A percentile compares a stretch with the other conserved stretches of the same genome.
These are phyloP conservation scores for Oryza rufipogon DNA, from an alignment of 176 grass and related monocot species.

Conservation along the genomic window DNA sequence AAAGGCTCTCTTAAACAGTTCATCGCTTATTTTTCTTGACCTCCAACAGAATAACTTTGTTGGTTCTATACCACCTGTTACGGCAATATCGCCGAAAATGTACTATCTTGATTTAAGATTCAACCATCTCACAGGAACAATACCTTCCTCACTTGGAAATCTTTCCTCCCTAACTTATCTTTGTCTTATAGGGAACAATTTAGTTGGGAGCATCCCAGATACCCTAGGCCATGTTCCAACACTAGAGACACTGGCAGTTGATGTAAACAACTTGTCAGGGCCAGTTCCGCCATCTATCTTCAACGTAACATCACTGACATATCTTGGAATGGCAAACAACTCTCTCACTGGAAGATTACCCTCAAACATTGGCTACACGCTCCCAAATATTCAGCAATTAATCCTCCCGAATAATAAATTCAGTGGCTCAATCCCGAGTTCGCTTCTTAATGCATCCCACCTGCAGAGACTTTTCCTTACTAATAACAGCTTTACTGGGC, in stretches of 20 bases:
- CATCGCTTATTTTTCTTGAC: background rate
- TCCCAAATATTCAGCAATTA: conserved; percentile 35
- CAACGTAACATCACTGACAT: conserved; percentile 37
- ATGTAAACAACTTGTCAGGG: conserved; percentile 41
- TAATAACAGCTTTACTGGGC: conserved; percentile 14
- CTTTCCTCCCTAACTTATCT: conserved; percentile 25
- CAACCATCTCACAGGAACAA: conserved; percentile 42
- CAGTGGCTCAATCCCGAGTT: conserved; percentile 43
- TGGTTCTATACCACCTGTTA: background rate
- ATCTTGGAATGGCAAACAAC: conserved; percentile 38
- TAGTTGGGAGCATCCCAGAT: conserved; percentile 50
- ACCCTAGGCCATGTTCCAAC: conserved; percentile 20
- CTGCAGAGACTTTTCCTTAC: background rate
- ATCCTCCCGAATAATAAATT: conserved; percentile 13
- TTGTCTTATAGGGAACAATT: background rate
- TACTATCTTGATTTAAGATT: background rate
- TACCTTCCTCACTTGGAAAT: conserved; percentile 49
- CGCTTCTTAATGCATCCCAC: conserved; percentile 33
- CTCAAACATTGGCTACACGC: conserved; percentile 33
- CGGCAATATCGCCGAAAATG: background rate
- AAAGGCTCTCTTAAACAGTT: conserved; percentile 28
- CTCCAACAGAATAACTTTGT: conserved; percentile 29
- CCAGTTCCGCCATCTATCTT: conserved; percentile 30
- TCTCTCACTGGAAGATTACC: conserved; percentile 40
- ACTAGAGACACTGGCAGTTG: conserved; percentile 8